phyloP scores from a whole-genome alignment of 495 filamentous ascomycete species.

The Aspergillus saccharolyticus region DNA sequence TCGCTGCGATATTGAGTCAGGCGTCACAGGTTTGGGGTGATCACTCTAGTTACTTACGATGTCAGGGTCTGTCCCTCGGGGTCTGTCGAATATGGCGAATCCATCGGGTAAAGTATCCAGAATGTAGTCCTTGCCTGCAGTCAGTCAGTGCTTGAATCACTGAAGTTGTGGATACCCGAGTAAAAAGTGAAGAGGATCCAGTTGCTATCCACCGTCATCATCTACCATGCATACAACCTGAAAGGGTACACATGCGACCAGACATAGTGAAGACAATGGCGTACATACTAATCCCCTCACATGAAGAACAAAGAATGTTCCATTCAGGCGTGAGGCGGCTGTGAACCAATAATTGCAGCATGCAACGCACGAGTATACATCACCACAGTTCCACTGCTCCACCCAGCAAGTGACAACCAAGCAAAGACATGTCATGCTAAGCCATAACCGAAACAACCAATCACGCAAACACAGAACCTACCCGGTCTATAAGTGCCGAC shows the following conservation, averaged over 20 bases:
- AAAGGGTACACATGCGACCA: too few relatives aligned
- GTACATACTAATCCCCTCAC: too few relatives aligned
- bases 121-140: slow-evolving; percentile 41
- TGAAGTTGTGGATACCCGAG: too few relatives aligned
- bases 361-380: too few relatives aligned
- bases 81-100: slow-evolving; percentile 45
- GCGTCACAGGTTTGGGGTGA: background rate
- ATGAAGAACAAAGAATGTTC: too few relatives aligned
- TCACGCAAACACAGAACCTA: slow-evolving; percentile 23
- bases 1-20: slow-evolving; percentile 24
- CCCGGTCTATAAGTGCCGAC: slow-evolving; percentile 28
- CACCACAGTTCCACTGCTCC: too few relatives aligned
- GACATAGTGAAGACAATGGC: too few relatives aligned
- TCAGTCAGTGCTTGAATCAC: background rate
- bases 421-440: slow-evolving; percentile 2
- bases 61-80: slow-evolving; percentile 32
- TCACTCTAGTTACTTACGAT: slow-evolving; percentile 27
- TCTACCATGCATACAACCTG: too few relatives aligned
- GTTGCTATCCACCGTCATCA: too few relatives aligned
- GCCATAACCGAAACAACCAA: background rate
- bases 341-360: too few relatives aligned
- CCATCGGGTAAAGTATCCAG: slow-evolving; percentile 52
- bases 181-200: too few relatives aligned
- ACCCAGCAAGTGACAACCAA: background rate
- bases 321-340: too few relatives aligned